Evolutionary conservation across 2,329 filamentous ascomycete species (phyloP), one percentile per base, ranked within the genome.

Genomic region (Penicillium sp.): DNA sequence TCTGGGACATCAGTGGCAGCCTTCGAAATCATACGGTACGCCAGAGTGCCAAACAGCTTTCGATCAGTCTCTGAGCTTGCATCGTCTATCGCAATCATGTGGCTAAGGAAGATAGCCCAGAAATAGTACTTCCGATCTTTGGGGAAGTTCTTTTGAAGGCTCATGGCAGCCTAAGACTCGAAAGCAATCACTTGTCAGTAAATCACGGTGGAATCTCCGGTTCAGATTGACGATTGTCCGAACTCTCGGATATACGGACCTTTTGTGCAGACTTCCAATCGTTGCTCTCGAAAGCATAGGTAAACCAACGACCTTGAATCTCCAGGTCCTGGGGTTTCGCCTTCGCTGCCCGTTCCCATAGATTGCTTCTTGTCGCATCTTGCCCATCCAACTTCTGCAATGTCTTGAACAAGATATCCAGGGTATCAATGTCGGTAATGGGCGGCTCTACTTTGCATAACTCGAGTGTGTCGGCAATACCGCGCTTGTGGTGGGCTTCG

Each of bases 181-280:
- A 55, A 12, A 12, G 17, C 35, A n/a, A 26, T 7, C 13, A 17
- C 24, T 54, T 22, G 49, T 67, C 22, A 58, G 50, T 38, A 30
- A 28, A 24, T 19, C 40, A 26, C 19, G 4, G 17, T 9, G 17
- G 12, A 24, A 24, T 26, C 37, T 24, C 26, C 19, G 26, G 4
- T 15, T 5, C 4, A 26, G 7, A 10, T 17, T 22, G 33, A 13
- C 9, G 1, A 1, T 35, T 10, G 45, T 13, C 24, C 19, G 17
- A 10, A n/a, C 37, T 35, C 13, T 15, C n/a, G 33, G 15, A 30
- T n/a, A n/a, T 13, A 70, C 77, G 57, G 60, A 83, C 81, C 78
- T 83, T 82, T 64, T 83, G 81, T 42, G 82, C 82, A 53, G 77
- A 79, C 64, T 79, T 80, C 78, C 80, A 83, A 59, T 82, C 76